phyloP scores from a whole-genome alignment of 805 yeast species.

The Kregervanrija pseudodelftensis region DNA sequence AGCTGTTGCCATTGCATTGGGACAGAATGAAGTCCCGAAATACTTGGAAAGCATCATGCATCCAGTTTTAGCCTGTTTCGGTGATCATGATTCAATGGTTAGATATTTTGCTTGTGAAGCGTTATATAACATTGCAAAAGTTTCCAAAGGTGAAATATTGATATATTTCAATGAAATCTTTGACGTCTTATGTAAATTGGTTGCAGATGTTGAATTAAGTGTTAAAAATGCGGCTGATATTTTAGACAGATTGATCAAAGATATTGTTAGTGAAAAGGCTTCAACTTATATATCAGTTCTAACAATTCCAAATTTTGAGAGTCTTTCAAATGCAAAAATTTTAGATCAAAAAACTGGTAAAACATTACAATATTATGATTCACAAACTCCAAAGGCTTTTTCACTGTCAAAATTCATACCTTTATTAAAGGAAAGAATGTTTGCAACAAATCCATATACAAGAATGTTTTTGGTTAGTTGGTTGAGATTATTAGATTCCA shows the following conservation, averaged over 20 bases:
- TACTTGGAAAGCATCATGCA: constrained; percentile 82
- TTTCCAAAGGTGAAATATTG: constrained; percentile 90
- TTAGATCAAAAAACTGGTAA: constrained; percentile 48
- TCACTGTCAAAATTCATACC: constrained; percentile 86
- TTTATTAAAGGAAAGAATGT: constrained; percentile 81
- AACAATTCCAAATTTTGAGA: constrained; percentile 27
- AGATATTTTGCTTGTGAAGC: constrained; percentile 96
- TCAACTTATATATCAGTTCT: constrained; percentile 76
- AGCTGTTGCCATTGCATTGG: constrained; percentile 90
- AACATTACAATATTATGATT: constrained; percentile 51
- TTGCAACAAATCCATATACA: constrained; percentile 87
- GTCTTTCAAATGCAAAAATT: constrained; percentile 34
- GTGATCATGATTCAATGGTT: constrained; percentile 96
- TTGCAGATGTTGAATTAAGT: constrained; percentile 84
- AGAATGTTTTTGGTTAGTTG: constrained; percentile 88
- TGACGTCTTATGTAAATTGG: constrained; percentile 82
- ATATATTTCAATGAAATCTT: constrained; percentile 90
- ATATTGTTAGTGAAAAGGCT: constrained; percentile 91
- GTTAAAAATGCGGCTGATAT: constrained; percentile 95
- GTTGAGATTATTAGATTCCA: constrained; percentile 86
- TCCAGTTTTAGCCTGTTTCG: constrained; percentile 91
- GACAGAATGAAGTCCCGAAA: constrained; percentile 71
- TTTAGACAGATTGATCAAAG: constrained; percentile 83
- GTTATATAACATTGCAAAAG: constrained; percentile 90
- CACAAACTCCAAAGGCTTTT: constrained; percentile 62